Conservation (phyloP, 1,139 yeast genomes). For the Lodderomyces oxycetoniae region DNA sequence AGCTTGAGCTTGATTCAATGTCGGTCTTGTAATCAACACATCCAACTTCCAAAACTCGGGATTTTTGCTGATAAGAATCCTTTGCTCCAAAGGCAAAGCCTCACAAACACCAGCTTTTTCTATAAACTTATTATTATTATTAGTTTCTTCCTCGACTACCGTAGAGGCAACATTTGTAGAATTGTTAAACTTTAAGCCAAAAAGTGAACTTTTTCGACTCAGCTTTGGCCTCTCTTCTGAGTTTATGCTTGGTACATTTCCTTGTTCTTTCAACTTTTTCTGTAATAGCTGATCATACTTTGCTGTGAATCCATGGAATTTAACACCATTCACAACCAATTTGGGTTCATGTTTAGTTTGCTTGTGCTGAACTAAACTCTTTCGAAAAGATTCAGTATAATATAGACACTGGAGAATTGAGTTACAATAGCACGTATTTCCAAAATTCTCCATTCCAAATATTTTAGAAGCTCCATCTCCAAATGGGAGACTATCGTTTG, state of each 20-base stretch:
- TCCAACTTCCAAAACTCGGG: conserved; percentile 32
- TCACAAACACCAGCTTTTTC: conserved; percentile 32
- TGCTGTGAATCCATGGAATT: conserved; percentile 43
- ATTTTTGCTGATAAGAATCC: conserved; percentile 26
- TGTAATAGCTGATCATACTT: conserved; percentile 41
- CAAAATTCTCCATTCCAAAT: conserved; percentile 94
- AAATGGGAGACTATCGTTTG: conserved; percentile 11
- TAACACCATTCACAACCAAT: conserved; percentile 37
- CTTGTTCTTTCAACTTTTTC: conserved; percentile 37
- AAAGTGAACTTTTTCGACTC: conserved; percentile 35
- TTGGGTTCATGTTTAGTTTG: conserved; percentile 35
- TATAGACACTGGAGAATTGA: conserved; percentile 86
- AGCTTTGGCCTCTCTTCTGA: conserved; percentile 27
- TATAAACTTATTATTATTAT: conserved; percentile 25
- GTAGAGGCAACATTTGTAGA: conserved; percentile 14
- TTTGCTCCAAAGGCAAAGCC: conserved; percentile 34
- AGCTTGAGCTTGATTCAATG: background rate
- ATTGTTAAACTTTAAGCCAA: conserved; percentile 37
- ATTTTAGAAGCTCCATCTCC: conserved; percentile 71
- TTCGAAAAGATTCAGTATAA: conserved; percentile 66
- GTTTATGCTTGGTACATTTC: conserved; percentile 7
- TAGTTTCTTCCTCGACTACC: conserved; percentile 15
- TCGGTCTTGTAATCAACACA: conserved; percentile 38
- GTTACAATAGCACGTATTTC: conserved; percentile 92
- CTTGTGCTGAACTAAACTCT: conserved; percentile 41